These are phyloP conservation scores for Coemansia sp. DNA, from an alignment of 192 early-diverging fungal species.

Conservation along the genomic window DNA sequence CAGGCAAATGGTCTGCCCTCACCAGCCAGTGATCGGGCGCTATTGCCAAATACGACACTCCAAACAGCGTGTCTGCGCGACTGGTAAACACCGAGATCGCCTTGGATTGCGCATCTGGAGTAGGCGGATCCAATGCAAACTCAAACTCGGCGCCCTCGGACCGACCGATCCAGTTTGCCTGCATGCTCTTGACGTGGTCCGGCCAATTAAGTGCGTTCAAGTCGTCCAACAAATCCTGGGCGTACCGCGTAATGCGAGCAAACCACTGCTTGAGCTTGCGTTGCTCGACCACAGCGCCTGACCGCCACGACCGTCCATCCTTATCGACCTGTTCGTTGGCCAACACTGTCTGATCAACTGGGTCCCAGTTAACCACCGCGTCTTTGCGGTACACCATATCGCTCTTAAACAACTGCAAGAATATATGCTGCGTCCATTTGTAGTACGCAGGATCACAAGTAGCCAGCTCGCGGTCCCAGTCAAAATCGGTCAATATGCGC, in stretches of 20 bases:
- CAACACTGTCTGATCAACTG: constrained; percentile 90
- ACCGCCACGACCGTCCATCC: constrained; percentile 85
- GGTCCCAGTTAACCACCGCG: constrained; percentile 96
- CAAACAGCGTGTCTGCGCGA: constrained; percentile 73
- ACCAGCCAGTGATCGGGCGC: constrained; percentile 65
- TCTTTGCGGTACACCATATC: constrained; percentile 87
- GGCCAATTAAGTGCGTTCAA: constrained; percentile 84
- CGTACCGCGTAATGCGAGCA: constrained; percentile 80
- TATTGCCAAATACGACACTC: constrained; percentile 70
- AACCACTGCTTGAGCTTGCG: constrained; percentile 90
- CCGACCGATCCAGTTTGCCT: constrained; percentile 91
- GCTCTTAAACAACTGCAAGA: constrained; percentile 72
- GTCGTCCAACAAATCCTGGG: constrained; percentile 78
- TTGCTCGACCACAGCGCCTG: constrained; percentile 88
- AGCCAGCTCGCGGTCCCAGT: constrained; percentile 87
- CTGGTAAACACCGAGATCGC: constrained; percentile 72
- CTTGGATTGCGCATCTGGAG: not conserved
- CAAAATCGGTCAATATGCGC: constrained; percentile 76
- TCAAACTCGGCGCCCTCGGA: constrained; percentile 75
- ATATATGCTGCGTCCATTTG: constrained; percentile 91
- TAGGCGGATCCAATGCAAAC: constrained; percentile 39
- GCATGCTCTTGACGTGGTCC: constrained; percentile 82
- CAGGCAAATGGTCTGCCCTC: constrained; percentile 14
- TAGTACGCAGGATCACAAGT: constrained; percentile 90
- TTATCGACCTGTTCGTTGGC: constrained; percentile 95